Base-by-base conservation (phyloP, 495 filamentous ascomycete genomes). In the Venustampulla echinocandica region DNA sequence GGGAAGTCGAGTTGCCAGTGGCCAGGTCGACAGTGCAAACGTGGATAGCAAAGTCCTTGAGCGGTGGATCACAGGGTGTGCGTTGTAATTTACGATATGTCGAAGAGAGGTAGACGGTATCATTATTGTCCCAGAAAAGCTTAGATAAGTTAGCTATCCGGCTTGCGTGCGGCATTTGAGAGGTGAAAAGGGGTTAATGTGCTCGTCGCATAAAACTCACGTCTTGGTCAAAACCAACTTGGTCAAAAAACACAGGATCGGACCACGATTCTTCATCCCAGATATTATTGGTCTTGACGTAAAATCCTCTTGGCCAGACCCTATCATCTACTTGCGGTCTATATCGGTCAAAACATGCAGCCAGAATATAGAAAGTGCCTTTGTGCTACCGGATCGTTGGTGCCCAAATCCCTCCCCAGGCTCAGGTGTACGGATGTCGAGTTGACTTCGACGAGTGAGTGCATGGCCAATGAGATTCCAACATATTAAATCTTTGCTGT, bases 371-470 rank as follows among this genome's bases (percentile, higher is more conserved):
- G 37, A 63, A 71, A 6, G 54, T 42, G 0, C 60, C 63, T 11
- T 50, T 41, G 9, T 53, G 21, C 0, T 61, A 15, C n/a, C 66
- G 65, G 37, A 74, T 53, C 0, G 66, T 71, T 0, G 67, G 58
- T 1, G 69, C 69, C 62, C 69, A 74, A 7, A 73, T 57, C 0
- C 69, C 71, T 24, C 65, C 5, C 69, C 68, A 0, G 70, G 70
- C 27, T 73, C 70, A 0, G 68, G 64, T 1, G 68, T 72, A 19
- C 79, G 76, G 59, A 84, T 79, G 52, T 82, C 75, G 17, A 82
- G 60, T 55, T 84, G 79, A 22, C 67, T 69, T 27, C 69, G 69
- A 44, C 76, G 71, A 25, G 55, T 80, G 38, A 83, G 58, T n/a
- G 74, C 80, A 47, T 80, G 75, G 1, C 65, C 68, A 24, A 77